Evolutionary conservation across 2,329 filamentous ascomycete genomes (phyloP), one percentile per base, ranked within the genome.

Genomic region (Fusarium virguliforme): DNA sequence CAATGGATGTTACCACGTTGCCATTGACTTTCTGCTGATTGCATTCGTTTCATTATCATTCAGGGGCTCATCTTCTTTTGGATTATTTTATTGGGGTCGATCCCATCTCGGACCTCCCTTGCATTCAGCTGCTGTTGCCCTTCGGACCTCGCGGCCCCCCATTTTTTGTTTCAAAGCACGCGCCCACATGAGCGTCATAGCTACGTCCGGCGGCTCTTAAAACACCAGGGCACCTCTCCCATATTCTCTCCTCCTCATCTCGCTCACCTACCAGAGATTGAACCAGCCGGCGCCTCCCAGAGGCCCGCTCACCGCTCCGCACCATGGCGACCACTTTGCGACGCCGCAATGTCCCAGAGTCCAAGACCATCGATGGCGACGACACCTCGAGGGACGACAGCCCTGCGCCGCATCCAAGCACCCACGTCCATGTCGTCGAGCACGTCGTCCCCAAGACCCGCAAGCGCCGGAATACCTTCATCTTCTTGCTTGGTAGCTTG

Each of bases 401-500:
- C 61, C 74, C 76, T 34, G 58, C 71, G 18, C 57, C 67, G 15
- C 68, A 77, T 30, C 72, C 78, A 15, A 64, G 75, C 32, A 65
- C 77, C 22, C 81, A 82, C 60, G 78, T 85, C 60, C 83, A 84
- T 64, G 78, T 86, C 43, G 78, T 86, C 67, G 81, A 84, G 61
- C 80, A 83, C 60, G 78, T 74, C 63, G 78, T 75, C 24, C 79
- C 82, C 10, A 88, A 87, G 73, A 85, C 83, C 57, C 88, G 88
- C 70, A 97, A 95, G 82, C 89, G 93, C 74, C 90, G 91, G 68
- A 93, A 90, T 80, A 91, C 91, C 3, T 89, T 97, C 77, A 92
- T 98, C 30, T 98, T 99, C 81, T 84, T 91, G 9, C 85, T 99
- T 22, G 96, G 96, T 34, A 94, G 94, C 41, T 77, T 99, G n/a